A percentile compares a stretch with the other conserved stretches of the same genome.
Evolutionary conservation across 2,329 filamentous ascomycete genomes (phyloP).

Genomic region (Ceratocystis eucalypticola): DNA sequence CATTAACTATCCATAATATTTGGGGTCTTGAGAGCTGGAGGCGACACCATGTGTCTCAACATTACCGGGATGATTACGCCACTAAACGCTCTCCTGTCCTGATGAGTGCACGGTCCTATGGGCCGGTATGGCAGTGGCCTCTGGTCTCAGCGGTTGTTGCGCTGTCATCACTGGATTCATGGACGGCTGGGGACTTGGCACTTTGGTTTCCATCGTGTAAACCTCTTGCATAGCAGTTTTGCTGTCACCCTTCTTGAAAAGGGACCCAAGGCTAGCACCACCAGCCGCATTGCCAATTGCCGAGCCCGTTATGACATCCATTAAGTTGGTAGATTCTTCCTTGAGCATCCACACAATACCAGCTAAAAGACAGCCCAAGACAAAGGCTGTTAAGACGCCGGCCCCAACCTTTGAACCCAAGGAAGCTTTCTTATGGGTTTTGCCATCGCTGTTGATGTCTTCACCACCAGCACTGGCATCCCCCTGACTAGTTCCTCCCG

Average conservation of each 20-base stretch:
- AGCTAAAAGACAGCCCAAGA: constrained; percentile 41
- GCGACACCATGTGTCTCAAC: background rate
- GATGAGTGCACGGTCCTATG: background rate
- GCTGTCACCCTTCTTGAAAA: constrained; percentile 5
- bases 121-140: background rate
- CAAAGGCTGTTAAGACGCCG: constrained; percentile 45
- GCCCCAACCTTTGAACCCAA: constrained; percentile 55
- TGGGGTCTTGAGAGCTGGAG: background rate
- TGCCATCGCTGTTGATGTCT: constrained; percentile 30
- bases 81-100: background rate
- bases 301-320: background rate
- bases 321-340: constrained; percentile 31
- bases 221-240: background rate
- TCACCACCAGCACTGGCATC: constrained; percentile 34
- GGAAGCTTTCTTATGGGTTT: constrained; percentile 24
- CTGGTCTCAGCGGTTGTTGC: constrained; percentile 1
- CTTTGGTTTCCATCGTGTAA: background rate
- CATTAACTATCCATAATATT: background rate
- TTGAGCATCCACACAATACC: constrained; percentile 37
- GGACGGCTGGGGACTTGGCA: background rate
- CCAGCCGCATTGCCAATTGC: background rate
- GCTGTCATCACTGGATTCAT: background rate
- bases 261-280: background rate
- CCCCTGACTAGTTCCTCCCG: constrained; percentile 44
- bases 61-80: background rate